Base-by-base conservation (phyloP, 441 rosid genomes). In the Populus hybrid region DNA sequence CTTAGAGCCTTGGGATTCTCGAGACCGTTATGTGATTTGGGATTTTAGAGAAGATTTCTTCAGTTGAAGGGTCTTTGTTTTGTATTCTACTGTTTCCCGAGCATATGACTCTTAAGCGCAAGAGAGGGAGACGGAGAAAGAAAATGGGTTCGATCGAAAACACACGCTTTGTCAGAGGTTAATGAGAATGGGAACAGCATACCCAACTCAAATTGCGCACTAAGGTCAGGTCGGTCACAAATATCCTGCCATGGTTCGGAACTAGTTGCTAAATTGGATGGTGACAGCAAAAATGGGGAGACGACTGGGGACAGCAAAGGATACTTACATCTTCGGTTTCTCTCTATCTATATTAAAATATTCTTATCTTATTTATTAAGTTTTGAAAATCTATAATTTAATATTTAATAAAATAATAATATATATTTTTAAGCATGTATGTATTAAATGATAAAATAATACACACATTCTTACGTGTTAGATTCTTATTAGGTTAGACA, bases 1-100 rank as follows among this genome's bases (percentile, higher is more conserved):
- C 95, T 90, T 93, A 84, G 86, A 88, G 84, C 85, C 87, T 81
- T 57, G 78, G 88, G 77, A 81, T 84, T 85, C 88, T 85, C 83
- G 77, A 75, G 81, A 84, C 85, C 84, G 90, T 89, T 88, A 85
- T 77, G 76, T 69, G 66, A 73, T 34, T 67, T 18, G 35, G 46
- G 64, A 10, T 67, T 42, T 28, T n/a, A 26, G 69, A 75, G 73
- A 81, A 70, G 73, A 75, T 64, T 61, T 28, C n/a, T 70, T 78
- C 78, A 32, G 86, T 77, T 86, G 89, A 74, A 68, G 72, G 77
- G 81, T 87, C 85, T 30, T 68, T 76, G 80, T 67, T 84, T 72
- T 77, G 82, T 59, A 72, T 50, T 69, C 34, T 16, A 7, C 64
- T 42, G 34, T 10, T 7, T 64, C 14, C 64, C 12, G n/a, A 1